Evolutionary conservation across 1,139 yeast species (phyloP).

Genomic region (Hanseniaspora gamundiae): DNA sequence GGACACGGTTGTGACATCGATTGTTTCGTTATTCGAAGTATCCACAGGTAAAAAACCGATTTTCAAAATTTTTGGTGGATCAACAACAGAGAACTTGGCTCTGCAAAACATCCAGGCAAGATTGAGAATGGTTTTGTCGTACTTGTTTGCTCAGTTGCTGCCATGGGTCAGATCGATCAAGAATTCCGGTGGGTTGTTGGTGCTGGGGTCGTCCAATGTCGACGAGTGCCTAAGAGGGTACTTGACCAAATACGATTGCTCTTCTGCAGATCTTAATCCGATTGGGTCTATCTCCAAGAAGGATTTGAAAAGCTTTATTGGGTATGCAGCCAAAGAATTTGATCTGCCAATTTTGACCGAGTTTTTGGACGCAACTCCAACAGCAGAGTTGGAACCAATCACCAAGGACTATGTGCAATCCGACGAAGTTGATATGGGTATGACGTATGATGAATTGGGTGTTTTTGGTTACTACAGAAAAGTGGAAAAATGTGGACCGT

Average conservation of each 20-base stretch:
- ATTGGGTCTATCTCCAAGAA: slow-evolving; percentile 95
- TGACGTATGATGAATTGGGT: slow-evolving; percentile 89
- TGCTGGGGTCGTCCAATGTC: slow-evolving; percentile 93
- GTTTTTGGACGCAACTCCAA: slow-evolving; percentile 84
- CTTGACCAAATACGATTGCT: slow-evolving; percentile 90
- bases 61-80: slow-evolving; percentile 87
- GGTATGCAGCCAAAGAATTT: slow-evolving; percentile 60
- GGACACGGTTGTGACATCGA: slow-evolving; percentile 70
- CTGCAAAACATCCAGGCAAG: slow-evolving; percentile 94
- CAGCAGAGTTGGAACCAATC: slow-evolving; percentile 95
- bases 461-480: slow-evolving; percentile 86
- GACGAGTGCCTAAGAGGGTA: slow-evolving; percentile 95
- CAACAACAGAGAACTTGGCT: slow-evolving; percentile 82
- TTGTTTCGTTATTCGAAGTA: slow-evolving; percentile 64
- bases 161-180: slow-evolving; percentile 82
- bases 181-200: slow-evolving; percentile 58
- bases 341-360: slow-evolving; percentile 65
- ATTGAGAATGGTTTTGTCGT: slow-evolving; percentile 85
- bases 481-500: slow-evolving; percentile 91
- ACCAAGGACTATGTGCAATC: slow-evolving; percentile 86
- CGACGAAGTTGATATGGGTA: slow-evolving; percentile 96
- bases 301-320: slow-evolving; percentile 75
- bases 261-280: slow-evolving; percentile 93
- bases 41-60: slow-evolving; percentile 86
- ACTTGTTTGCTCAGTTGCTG: slow-evolving; percentile 81